A percentile compares a stretch with the other conserved stretches of the same genome.
phyloP scores from a whole-genome alignment of 2,329 filamentous ascomycete species.

The Macrophomina tecta region DNA sequence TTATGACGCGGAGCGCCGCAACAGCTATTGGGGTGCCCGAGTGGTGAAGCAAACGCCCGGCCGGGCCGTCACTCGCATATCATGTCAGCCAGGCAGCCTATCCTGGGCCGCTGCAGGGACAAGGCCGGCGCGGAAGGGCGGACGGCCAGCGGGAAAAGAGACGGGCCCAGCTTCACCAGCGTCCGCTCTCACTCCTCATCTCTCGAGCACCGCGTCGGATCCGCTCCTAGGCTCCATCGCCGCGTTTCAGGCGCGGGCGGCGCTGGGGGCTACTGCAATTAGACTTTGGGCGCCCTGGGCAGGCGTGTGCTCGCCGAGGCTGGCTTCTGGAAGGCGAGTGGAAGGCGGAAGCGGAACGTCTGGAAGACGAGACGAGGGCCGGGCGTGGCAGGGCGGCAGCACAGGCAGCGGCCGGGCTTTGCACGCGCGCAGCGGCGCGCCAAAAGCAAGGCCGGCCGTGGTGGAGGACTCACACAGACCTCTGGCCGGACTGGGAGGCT shows the following conservation, averaged over 20 bases:
- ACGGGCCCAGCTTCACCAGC: not conserved
- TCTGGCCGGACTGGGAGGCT: not conserved
- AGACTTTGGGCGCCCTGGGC: not conserved
- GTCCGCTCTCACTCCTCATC: not conserved
- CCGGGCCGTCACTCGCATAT: slow-evolving; percentile 13
- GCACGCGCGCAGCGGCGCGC: not conserved
- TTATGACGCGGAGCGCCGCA: not conserved
- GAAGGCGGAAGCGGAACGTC: slow-evolving; percentile 7
- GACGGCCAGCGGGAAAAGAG: not conserved
- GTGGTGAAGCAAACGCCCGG: slow-evolving; percentile 15
- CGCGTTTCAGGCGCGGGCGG: slow-evolving; percentile 7
- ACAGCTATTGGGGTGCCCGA: not conserved
- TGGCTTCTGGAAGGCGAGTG: slow-evolving; percentile 16
- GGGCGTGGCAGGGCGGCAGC: not conserved
- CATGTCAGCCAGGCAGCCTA: slow-evolving; percentile 1
- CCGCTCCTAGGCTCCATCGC: not conserved
- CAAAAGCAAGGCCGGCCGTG: not conserved
- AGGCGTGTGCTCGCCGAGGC: not conserved
- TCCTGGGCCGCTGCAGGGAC: slow-evolving; percentile 15
- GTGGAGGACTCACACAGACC: slow-evolving; percentile 36
- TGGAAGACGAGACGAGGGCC: not conserved
- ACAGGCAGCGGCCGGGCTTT: not conserved
- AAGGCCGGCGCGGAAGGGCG: slow-evolving; percentile 8
- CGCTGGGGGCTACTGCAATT: not conserved
- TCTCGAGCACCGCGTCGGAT: not conserved